Conservation (phyloP, 1,284 basidiomycete genomes). For the Leccinum colubrinum region DNA sequence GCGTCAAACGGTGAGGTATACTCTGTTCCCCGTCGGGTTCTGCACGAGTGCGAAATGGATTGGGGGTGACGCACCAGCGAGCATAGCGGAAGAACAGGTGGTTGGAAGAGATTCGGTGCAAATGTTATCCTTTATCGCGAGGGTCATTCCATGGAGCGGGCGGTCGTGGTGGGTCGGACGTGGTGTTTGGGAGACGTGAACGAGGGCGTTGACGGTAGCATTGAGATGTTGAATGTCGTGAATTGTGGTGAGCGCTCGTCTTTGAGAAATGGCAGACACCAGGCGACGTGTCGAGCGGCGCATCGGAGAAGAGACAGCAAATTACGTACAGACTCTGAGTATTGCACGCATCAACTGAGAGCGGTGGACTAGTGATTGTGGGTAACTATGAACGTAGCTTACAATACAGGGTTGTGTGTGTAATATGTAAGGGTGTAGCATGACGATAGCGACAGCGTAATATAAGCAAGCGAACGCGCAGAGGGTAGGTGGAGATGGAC, state of each 20-base stretch:
- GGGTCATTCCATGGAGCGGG: constrained; percentile 39
- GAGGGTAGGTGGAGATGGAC: constrained; percentile 6
- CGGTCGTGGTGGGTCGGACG: neutral
- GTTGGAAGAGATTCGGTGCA: constrained; percentile 69
- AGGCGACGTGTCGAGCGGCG: neutral
- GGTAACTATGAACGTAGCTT: constrained; percentile 24
- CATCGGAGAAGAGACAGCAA: neutral
- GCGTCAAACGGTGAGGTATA: constrained; percentile 87
- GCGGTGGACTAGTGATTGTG: constrained; percentile 21
- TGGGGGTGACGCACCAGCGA: constrained; percentile 48
- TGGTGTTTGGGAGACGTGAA: constrained; percentile 11
- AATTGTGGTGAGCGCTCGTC: constrained; percentile 15
- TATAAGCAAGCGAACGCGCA: constrained; percentile 9
- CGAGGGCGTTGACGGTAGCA: constrained; percentile 20
- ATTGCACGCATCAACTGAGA: neutral
- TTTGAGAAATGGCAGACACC: neutral
- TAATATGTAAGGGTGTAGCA: neutral
- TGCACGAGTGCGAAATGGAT: neutral
- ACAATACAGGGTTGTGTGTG: constrained; percentile 21
- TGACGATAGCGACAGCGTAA: constrained; percentile 14
- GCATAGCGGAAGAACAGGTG: constrained; percentile 77
- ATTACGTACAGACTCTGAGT: neutral
- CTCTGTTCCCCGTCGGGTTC: constrained; percentile 37
- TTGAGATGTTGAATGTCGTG: constrained; percentile 12
- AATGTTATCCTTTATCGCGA: constrained; percentile 82